Base-by-base conservation (phyloP, 331 rosid species). In the Ulmus americana region DNA sequence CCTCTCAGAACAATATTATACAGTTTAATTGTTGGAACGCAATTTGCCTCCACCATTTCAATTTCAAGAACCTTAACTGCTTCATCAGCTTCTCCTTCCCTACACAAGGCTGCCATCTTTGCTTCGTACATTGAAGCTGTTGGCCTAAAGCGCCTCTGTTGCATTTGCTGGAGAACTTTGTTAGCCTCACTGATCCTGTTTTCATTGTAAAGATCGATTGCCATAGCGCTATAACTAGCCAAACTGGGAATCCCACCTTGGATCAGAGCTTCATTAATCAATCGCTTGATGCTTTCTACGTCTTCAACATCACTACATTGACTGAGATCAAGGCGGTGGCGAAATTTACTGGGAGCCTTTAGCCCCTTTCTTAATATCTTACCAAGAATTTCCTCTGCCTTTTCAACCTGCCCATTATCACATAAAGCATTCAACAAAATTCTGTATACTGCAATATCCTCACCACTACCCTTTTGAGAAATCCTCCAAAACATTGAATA, bases 401-500 rank as follows among this genome's bases (percentile, higher is more conserved):
- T 86, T 11, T 84, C 91, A 44, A 84, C 58, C 53, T 85, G 75
- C 52, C 89, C 85, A 41, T 78, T 55, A 45, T 85, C 81, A 72
- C 97, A 88, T 12, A 90, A 77, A 67, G 95, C 86, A 63, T 87
- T 83, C 69, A 90, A 79, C 61, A 90, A 82, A 15, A 47, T 87
- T 75, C 95, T 83, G 62, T 90, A 90, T 43, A 87, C 43, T 7
- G 78, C 88, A 64, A 90, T 77, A 73, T 90, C 97, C 70, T 79
- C 97, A 10, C 92, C 91, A 59, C 84, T 72, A 9, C 97, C 97
- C 85, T 79, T 90, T 75, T 69, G 80, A 7, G 97, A 90, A 57
- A 90, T 90, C 78, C 92, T 83, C 97, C 97, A 87, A 75, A 90
- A 90, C 95, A 90, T 90, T 8, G 92, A 87, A 76, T 85, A 87